Base-by-base conservation (phyloP, 2,329 filamentous ascomycete genomes). In the Fusarium sp. region DNA sequence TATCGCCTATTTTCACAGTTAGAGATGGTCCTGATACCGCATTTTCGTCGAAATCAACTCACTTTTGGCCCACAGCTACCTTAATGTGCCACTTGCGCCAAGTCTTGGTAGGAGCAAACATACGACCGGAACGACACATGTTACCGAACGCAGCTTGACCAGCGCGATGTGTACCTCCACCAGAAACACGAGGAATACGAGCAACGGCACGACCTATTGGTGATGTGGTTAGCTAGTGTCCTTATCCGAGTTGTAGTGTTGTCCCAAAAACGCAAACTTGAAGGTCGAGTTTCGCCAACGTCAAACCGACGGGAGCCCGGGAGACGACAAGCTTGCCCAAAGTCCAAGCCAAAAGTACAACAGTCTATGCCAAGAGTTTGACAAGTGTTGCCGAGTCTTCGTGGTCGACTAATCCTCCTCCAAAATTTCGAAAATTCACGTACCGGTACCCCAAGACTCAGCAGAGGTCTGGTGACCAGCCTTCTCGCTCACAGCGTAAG, bases 61-160 rank as follows among this genome's bases (percentile, higher is more conserved):
- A 94, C 93, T 96, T 97, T 91, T 99, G 96, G 85, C 92, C 92
- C 86, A 97, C 90, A 90, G 97, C 97, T 91, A 99, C 90, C 94
- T 98, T 98, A 89, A 98, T 90, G 90, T 99, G 96, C 97, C 96
- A 99, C 90, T 97, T 98, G 85, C 96, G 91, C 97, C 96, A 99
- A 88, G 97, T 92, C 92, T 99, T 99, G 87, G 96, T 99, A 77
- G 96, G 96, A 79, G 96, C 96, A 88, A 99, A 99, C 96, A 99
- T 99, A 88, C 96, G 96, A 89, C 97, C 96, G 83, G 95, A 97
- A 85, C 96, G 95, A 89, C 96, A 99, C 94, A 95, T 94, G 93
- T 99, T 99, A 94, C 96, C 96, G 86, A 98, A 99, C 79, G 96
- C 96, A 85, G 96, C 96, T 90, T 99, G 96, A 89, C 96, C 96